Conservation (phyloP, 2,329 filamentous ascomycete species). For the Colletotrichum endophyticum region DNA sequence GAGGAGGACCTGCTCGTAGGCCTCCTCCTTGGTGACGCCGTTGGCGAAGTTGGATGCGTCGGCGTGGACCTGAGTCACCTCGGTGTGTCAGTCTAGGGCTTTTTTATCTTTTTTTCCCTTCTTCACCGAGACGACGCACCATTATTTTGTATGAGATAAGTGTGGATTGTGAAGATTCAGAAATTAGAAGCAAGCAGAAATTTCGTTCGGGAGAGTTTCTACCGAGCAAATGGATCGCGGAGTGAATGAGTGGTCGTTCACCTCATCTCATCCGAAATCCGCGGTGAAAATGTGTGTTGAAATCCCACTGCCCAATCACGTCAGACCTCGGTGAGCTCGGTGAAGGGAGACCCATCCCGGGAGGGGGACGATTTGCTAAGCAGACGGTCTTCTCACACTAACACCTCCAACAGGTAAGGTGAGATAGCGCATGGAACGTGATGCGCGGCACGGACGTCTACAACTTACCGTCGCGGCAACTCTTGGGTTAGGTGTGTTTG, state of each 20-base stretch:
- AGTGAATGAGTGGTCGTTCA: background rate
- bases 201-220: fast-evolving
- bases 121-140: background rate
- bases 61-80: constrained; percentile 68
- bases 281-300: constrained; percentile 11
- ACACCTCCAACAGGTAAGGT: background rate
- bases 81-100: background rate
- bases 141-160: background rate
- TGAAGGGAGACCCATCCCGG: background rate
- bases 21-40: constrained; percentile 72
- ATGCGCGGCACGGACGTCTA: background rate
- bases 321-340: constrained; percentile 9
- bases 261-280: background rate
- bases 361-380: background rate
- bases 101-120: background rate
- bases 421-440: background rate
- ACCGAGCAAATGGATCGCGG: background rate
- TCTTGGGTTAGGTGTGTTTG: background rate
- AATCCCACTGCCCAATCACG: constrained; percentile 16
- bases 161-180: fast-evolving
- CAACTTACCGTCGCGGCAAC: background rate
- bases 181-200: background rate
- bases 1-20: constrained; percentile 75
- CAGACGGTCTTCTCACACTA: background rate
- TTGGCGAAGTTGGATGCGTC: constrained; percentile 76